Percentiles rank a stretch among this genome's conserved stretches.
Conservation (phyloP, 1,284 basidiomycete species). For the Mycena sp. region DNA sequence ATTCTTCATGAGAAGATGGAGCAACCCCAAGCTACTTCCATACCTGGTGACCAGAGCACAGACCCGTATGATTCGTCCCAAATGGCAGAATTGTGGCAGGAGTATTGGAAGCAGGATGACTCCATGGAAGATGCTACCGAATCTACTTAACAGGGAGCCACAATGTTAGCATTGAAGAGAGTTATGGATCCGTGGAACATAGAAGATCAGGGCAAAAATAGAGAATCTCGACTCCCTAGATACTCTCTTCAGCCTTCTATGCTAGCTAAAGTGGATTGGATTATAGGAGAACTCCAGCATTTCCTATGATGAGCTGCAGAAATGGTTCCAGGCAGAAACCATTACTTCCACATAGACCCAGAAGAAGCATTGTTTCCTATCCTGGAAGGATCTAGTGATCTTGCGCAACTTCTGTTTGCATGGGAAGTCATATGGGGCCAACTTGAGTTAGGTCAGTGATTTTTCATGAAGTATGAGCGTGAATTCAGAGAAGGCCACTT, state of each 20-base stretch:
- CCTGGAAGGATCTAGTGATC: background rate
- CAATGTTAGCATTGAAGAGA: too few relatives aligned
- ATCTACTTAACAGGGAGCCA: too few relatives aligned
- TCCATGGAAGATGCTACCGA: too few relatives aligned
- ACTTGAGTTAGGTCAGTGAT: background rate
- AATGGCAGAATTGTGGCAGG: too few relatives aligned
- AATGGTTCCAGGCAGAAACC: background rate
- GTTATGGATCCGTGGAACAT: too few relatives aligned
- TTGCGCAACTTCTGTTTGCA: background rate
- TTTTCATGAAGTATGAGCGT: background rate
- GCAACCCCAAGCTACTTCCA: too few relatives aligned
- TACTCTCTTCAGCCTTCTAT: background rate
- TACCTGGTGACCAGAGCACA: too few relatives aligned
- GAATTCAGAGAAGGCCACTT: background rate
- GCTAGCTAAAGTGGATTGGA: background rate
- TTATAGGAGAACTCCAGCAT: background rate
- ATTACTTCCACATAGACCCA: background rate
- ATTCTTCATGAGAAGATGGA: too few relatives aligned
- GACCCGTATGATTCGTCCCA: too few relatives aligned
- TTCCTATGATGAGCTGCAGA: background rate
- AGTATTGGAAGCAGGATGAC: too few relatives aligned
- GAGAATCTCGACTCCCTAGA: background rate
- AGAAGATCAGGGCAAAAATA: too few relatives aligned
- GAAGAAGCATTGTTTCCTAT: background rate
- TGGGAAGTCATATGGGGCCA: background rate